Conservation (phyloP, 176 grass and related monocot genomes). For the Phyllostachys edulis region DNA sequence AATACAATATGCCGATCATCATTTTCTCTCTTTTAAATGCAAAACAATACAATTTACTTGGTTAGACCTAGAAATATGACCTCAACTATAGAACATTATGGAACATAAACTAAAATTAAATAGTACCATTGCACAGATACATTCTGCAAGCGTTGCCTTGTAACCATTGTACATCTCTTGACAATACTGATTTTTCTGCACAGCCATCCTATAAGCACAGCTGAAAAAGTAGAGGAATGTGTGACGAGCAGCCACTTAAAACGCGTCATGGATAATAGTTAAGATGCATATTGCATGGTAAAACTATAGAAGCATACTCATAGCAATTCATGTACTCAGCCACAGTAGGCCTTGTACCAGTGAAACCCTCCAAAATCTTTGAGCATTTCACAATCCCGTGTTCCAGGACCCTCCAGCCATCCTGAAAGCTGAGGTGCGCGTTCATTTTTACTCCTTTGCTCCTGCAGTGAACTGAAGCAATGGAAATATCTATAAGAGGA, state of each 20-base stretch:
- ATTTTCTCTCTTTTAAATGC: not conserved
- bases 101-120: conserved; percentile 3
- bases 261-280: not conserved
- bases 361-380: conserved; percentile 55
- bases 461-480: conserved; percentile 17
- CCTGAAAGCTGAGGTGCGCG: conserved; percentile 41
- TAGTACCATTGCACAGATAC: conserved; percentile 48
- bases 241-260: conserved; percentile 8
- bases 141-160: conserved; percentile 36
- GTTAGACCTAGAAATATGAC: conserved; percentile 20
- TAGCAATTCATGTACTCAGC: conserved; percentile 59
- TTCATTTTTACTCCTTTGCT: conserved; percentile 36
- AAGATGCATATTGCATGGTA: not conserved
- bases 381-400: conserved; percentile 58
- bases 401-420: conserved; percentile 62
- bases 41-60: not conserved
- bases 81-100: not conserved
- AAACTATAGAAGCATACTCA: conserved; percentile 40
- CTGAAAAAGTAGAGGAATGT: conserved; percentile 37
- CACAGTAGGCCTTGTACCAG: conserved; percentile 46
- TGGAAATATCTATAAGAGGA: not conserved
- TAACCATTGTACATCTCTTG: conserved; percentile 47
- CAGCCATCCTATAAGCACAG: conserved; percentile 44
- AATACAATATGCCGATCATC: not conserved
- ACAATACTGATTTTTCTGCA: conserved; percentile 53